phyloP scores from a whole-genome alignment of 306 rosid species.

The Ziziphus jujuba region DNA sequence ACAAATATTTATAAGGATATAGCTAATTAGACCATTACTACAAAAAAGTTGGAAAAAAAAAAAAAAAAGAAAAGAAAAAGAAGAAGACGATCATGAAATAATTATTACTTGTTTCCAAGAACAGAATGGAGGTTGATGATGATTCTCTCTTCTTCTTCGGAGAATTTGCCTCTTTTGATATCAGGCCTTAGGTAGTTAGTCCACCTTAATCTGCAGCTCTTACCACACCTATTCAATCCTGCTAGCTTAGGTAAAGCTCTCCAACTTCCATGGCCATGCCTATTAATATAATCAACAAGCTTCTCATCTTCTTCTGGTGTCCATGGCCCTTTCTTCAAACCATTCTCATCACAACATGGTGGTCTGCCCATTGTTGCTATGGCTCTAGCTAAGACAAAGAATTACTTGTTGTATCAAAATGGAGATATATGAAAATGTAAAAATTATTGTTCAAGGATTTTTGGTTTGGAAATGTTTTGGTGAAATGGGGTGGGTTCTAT shows the following conservation, averaged over 20 bases:
- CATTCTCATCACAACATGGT: constrained; percentile 65
- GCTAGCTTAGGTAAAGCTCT: constrained; percentile 76
- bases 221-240: constrained; percentile 86
- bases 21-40: neutral
- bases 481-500: constrained; percentile 45
- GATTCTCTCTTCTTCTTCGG: constrained; percentile 59
- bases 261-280: constrained; percentile 83
- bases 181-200: constrained; percentile 84
- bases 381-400: neutral
- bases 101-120: constrained; percentile 72
- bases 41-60: no score
- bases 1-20: neutral
- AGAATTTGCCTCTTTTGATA: constrained; percentile 85
- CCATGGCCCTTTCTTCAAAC: constrained; percentile 95
- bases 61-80: no score
- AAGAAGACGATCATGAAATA: neutral
- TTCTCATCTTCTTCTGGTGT: constrained; percentile 83
- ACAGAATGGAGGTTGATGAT: constrained; percentile 81
- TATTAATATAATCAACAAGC: constrained; percentile 51
- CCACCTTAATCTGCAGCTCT: constrained; percentile 92
- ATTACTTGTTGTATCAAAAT: neutral
- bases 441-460: no score
- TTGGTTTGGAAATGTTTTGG: constrained; percentile 6
- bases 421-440: neutral
- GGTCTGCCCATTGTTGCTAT: constrained; percentile 60